Conservation (phyloP, 352 stramenopile species). For the Phytophthora kernoviae region DNA sequence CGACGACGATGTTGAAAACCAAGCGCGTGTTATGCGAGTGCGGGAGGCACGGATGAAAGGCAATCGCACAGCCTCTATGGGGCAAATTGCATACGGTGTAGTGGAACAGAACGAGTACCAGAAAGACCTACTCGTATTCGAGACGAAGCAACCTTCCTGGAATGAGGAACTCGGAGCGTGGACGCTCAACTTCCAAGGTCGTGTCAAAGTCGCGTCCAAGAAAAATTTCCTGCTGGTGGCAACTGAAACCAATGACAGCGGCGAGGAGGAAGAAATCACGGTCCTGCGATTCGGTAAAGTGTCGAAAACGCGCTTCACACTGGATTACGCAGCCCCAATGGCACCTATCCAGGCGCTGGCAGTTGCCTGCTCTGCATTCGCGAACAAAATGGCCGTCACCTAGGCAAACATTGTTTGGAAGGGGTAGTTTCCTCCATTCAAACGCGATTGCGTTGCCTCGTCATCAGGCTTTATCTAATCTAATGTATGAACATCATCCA, state of each 20-base stretch:
- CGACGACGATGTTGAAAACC: conserved; percentile 52
- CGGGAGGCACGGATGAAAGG: conserved; percentile 31
- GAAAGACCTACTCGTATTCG: conserved; percentile 79
- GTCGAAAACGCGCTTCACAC: conserved; percentile 75
- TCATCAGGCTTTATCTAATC: conserved; percentile 28
- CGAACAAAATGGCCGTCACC: conserved; percentile 87
- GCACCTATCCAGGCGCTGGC: conserved; percentile 82
- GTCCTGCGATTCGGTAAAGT: conserved; percentile 87
- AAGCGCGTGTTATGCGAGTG: conserved; percentile 43
- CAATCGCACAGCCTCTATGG: conserved; percentile 34
- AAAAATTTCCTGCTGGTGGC: conserved; percentile 90
- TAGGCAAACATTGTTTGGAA: conserved; percentile 29
- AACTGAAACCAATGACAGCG: conserved; percentile 57
- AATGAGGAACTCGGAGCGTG: conserved; percentile 83
- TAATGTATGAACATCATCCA: conserved; percentile 15
- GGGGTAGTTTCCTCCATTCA: conserved; percentile 4
- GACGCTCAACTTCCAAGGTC: conserved; percentile 91
- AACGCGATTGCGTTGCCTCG: conserved; percentile 10
- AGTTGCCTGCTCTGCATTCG: conserved; percentile 83
- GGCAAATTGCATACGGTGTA: conserved; percentile 54
- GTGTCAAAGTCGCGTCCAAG: conserved; percentile 90
- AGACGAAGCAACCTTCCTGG: conserved; percentile 86
- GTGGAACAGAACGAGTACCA: conserved; percentile 78
- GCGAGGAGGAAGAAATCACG: conserved; percentile 54
- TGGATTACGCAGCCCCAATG: conserved; percentile 79